These are phyloP conservation scores for Knufia fluminis DNA, from an alignment of 2,329 filamentous ascomycete species.

Conservation along the genomic window DNA sequence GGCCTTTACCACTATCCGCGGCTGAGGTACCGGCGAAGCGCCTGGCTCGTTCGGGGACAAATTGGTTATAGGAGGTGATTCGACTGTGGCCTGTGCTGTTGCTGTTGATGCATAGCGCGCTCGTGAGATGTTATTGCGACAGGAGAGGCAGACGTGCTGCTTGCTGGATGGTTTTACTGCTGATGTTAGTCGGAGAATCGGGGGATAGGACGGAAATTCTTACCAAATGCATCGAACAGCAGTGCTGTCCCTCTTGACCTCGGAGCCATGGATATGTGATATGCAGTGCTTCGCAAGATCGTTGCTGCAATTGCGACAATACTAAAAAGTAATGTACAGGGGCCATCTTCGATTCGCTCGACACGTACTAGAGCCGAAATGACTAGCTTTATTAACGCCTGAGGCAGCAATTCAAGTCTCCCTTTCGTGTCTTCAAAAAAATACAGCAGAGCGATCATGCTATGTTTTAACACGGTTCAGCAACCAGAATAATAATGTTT, in stretches of 20 bases:
- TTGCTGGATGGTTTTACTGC: slow-evolving; percentile 12
- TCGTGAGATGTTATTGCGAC: slow-evolving; percentile 16
- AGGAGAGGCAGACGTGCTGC: slow-evolving; percentile 21
- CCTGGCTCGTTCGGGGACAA: slow-evolving; percentile 30
- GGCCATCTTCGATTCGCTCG: too few species aligned
- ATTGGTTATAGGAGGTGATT: slow-evolving; percentile 12
- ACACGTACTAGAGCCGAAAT: too few species aligned
- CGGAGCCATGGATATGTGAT: slow-evolving; percentile 16
- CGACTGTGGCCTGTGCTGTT: slow-evolving; percentile 5
- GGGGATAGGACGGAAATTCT: not conserved
- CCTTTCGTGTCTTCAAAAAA: too few species aligned
- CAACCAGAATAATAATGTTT: too few species aligned
- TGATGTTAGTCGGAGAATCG: slow-evolving; percentile 10
- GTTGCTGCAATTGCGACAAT: not conserved
- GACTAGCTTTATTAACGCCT: not conserved
- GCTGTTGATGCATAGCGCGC: slow-evolving; percentile 16
- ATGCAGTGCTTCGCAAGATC: too few species aligned
- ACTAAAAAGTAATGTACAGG: too few species aligned
- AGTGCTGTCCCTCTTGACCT: slow-evolving; percentile 19
- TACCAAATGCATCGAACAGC: slow-evolving; percentile 16
- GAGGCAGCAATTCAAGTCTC: too few species aligned
- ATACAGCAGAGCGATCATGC: too few species aligned
- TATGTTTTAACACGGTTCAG: too few species aligned
- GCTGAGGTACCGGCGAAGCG: slow-evolving; percentile 30
- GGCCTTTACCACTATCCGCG: slow-evolving; percentile 43